phyloP scores from a whole-genome alignment of 345 rosid genomes.

The Salix viminalis region DNA sequence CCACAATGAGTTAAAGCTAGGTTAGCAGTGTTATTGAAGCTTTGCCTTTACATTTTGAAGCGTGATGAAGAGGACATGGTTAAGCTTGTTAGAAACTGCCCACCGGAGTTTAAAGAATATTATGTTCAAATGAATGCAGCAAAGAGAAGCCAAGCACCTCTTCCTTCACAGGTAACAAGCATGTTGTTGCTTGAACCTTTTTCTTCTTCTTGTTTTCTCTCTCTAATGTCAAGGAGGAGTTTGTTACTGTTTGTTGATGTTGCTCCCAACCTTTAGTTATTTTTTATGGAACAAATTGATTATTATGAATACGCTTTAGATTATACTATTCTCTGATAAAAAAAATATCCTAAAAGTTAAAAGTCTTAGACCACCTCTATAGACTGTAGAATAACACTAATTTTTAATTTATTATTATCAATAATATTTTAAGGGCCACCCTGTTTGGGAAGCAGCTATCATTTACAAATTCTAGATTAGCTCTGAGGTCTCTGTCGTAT shows the following conservation, averaged over 20 bases:
- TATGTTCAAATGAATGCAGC: constrained; percentile 93
- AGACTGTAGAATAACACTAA: too few species aligned
- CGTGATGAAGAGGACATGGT: constrained; percentile 85
- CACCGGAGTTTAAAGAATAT: constrained; percentile 74
- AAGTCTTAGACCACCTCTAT: too few species aligned
- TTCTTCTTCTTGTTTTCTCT: not conserved
- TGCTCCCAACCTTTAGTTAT: too few species aligned
- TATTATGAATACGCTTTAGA: too few species aligned
- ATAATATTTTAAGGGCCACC: not conserved
- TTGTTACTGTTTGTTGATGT: not conserved
- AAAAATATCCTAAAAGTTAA: too few species aligned
- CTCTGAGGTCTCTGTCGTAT: not conserved
- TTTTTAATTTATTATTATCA: too few species aligned
- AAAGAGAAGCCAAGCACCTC: constrained; percentile 90
- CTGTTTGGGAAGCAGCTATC: not conserved
- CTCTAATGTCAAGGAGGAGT: not conserved
- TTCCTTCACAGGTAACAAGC: constrained; percentile 66
- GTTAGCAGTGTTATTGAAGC: not conserved
- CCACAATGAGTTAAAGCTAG: constrained; percentile 5
- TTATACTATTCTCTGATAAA: too few species aligned
- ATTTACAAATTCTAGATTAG: not conserved
- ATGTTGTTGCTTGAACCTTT: not conserved
- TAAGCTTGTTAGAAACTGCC: constrained; percentile 72
- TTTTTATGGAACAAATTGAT: too few species aligned
- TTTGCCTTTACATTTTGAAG: constrained; percentile 35